Base-by-base conservation (phyloP, 805 yeast species). In the Wickerhamomyces subpelliculosus region DNA sequence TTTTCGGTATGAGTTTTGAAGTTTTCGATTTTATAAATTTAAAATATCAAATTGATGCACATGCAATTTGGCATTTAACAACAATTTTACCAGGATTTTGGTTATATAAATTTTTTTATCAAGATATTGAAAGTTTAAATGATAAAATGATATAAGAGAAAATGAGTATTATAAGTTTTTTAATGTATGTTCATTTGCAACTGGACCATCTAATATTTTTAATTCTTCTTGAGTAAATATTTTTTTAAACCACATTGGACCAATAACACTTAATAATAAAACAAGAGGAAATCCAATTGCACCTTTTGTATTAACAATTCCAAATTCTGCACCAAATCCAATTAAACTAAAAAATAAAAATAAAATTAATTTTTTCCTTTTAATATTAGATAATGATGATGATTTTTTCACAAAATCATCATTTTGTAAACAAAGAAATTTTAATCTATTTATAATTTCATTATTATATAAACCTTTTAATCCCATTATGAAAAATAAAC, bases 261-360 rank as follows among this genome's bases (percentile, higher is more conserved):
- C 62, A 18, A 82, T 70, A 41, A 85, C 89, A 37, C 79, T 71
- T 3, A 69, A 41, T 52, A 90, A 60, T 35, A 90, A 62, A 0
- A 93, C 85, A 3, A 87, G 82, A 0, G 98, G 97, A 54, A 93
- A 90, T 3, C 95, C 97, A 24, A 90, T 86, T 0, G 97, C 97
- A 0, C 93, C 97, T 42, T 70, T 77, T 0, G 96, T 86, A 54
- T 80, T 75, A 0, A 95, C 84, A 24, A 90, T 87, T 0, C 79
- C 93, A 46, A 87, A 82, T 55, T 94, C 97, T 0, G 77, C 83
- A 2, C 73, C 82, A 37, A 81, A 81, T 1, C 93, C 93, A 17
- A 78, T 47, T 4, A 83, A 55, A 41, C 85, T 79, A 16, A 86
- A 61, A 1, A 55, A 36, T 1, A 83, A 58, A 50, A 80, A 90